Base-by-base conservation (phyloP, 495 filamentous ascomycete species). In the Penicillium pulvis region DNA sequence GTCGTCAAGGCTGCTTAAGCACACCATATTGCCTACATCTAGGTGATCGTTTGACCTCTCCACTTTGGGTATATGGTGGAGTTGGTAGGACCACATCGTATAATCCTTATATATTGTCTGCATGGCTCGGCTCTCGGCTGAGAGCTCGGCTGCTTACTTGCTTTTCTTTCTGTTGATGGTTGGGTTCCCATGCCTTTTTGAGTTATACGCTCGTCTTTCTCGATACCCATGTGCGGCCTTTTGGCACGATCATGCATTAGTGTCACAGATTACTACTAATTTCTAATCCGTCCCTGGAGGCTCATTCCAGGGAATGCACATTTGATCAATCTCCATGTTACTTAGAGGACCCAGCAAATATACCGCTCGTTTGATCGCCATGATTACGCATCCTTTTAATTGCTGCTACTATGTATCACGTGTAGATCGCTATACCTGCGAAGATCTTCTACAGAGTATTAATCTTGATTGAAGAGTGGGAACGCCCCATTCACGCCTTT, bases 171-270 rank as follows among this genome's bases (percentile, higher is more conserved):
- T 70, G 67, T 69, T 58, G 47, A 69, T 65, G 64, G 43, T 67
- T 60, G 60, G 51, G 47, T 53, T 41, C 49, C 47, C 53, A 66
- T 69, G 55, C 63, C 47, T 65, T 51, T 55, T 57, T 62, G 28
- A 60, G 51, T 51, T 58, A 53, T 53, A 51, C 61, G 59, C 61
- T 65, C 51, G 47, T 63, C 62, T 60, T 63, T 11, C 57, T 61
- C 59, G 65, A 70, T 70, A 70, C 67, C 67, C 59, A 63, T 65
- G 62, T 53, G 26, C 28, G 57, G 52, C 52, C 39, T 14, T 43
- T 47, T 59, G 51, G 53, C 51, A 44, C 35, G 12, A 43, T 49
- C 43, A 35, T 19, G 36, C 39, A 33, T 42, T 57, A 39, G 61
- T 63, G 56, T 58, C 57, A 41, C 14, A 53, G 59, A 53, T 45